Conservation (phyloP, 2,329 filamentous ascomycete species). For the Stylonectria norvegica region DNA sequence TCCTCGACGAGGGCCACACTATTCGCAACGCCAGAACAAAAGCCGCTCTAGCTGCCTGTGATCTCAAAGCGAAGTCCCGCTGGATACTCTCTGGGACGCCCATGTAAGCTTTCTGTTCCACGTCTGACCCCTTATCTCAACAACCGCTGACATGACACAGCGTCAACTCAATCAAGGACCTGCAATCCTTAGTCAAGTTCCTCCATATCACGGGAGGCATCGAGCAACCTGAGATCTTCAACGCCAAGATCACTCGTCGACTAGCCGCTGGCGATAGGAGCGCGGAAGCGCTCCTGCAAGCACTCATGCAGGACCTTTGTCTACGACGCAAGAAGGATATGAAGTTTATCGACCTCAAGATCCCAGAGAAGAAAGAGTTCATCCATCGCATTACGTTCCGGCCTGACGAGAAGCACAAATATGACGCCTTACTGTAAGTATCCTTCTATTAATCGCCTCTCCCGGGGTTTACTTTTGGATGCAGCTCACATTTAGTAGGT, state of each 20-base stretch:
- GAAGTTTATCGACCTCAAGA: conserved; percentile 76
- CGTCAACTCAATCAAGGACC: conserved; percentile 75
- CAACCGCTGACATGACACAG: conserved; percentile 33
- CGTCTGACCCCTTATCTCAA: neutral
- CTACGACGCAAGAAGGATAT: conserved; percentile 83
- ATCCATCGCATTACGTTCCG: conserved; percentile 72
- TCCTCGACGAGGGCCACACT: conserved; percentile 79
- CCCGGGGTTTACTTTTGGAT: neutral
- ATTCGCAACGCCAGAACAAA: conserved; percentile 77
- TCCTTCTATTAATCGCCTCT: no score
- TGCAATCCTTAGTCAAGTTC: conserved; percentile 78
- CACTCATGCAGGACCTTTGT: conserved; percentile 76
- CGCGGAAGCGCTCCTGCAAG: conserved; percentile 65
- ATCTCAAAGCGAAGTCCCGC: conserved; percentile 64
- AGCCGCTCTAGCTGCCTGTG: conserved; percentile 64
- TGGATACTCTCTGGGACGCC: conserved; percentile 82
- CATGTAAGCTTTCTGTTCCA: conserved; percentile 50
- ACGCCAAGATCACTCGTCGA: conserved; percentile 58
- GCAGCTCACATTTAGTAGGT: conserved; percentile 35
- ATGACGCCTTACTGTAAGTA: conserved; percentile 65
- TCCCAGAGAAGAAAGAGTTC: conserved; percentile 75
- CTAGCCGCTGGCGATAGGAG: conserved; percentile 54
- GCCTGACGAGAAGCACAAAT: conserved; percentile 71
- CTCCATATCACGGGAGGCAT: conserved; percentile 72
- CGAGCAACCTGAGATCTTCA: conserved; percentile 70